Evolutionary conservation across 441 rosid species (phyloP).

Genomic region (Metrosideros polymorpha): DNA sequence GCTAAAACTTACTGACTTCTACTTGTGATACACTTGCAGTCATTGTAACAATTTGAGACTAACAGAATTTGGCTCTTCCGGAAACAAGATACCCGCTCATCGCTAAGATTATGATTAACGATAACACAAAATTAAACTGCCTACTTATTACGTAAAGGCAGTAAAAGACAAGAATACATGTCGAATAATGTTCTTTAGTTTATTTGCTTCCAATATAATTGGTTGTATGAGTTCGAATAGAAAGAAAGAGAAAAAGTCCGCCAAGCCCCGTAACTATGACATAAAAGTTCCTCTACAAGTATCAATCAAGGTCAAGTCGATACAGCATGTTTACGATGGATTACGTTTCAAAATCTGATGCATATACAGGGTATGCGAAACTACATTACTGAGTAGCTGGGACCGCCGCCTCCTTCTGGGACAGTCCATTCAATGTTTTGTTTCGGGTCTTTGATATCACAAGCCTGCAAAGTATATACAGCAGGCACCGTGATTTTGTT

Average conservation of each 20-base stretch:
- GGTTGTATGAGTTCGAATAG: background rate
- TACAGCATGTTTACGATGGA: background rate
- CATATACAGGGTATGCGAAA: background rate
- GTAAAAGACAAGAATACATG: background rate
- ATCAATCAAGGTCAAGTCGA: background rate
- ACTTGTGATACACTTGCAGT: background rate
- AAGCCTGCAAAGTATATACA: conserved; percentile 39
- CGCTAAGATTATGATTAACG: background rate
- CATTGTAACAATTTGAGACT: background rate
- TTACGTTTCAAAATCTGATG: background rate
- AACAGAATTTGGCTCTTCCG: background rate
- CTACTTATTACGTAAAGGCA: background rate
- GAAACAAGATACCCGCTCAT: background rate
- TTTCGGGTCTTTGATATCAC: conserved; percentile 90
- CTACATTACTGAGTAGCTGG: conserved; percentile 79
- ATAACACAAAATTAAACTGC: background rate
- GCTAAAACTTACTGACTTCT: background rate
- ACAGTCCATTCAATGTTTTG: conserved; percentile 96
- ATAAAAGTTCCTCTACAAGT: background rate
- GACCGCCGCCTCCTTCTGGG: conserved; percentile 97
- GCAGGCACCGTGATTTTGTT: background rate
- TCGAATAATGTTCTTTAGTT: background rate
- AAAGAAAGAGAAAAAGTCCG: background rate
- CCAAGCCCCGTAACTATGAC: background rate
- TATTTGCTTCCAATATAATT: background rate